These are phyloP conservation scores for Botryotinia globosa DNA, from an alignment of 2,329 filamentous ascomycete species.

Conservation along the genomic window DNA sequence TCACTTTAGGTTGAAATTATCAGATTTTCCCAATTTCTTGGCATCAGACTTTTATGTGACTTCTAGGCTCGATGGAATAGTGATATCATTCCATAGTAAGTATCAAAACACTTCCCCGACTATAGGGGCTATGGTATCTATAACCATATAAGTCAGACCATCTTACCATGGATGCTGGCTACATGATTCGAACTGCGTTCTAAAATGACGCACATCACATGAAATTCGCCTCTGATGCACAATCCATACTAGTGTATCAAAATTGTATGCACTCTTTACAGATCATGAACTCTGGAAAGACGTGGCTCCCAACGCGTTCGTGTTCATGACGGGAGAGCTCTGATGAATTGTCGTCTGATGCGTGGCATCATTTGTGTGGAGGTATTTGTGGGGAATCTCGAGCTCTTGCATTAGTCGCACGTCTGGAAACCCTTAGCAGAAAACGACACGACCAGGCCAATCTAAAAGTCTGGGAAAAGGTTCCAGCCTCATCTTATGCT, in stretches of 20 bases:
- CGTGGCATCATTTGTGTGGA: slow-evolving; percentile 2
- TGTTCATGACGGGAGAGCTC: neutral
- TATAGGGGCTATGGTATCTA: neutral
- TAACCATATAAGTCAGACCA: neutral
- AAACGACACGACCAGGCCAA: neutral
- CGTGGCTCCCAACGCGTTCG: neutral
- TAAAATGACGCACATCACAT: neutral
- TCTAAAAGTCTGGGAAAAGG: neutral
- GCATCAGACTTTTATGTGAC: neutral
- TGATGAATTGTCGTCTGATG: neutral
- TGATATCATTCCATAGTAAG: neutral
- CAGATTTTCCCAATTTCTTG: neutral
- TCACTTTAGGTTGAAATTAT: neutral
- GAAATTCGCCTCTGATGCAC: neutral
- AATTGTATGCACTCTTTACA: neutral
- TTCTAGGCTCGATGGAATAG: no score
- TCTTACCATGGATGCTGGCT: neutral
- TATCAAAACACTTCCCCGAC: neutral
- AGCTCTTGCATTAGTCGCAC: neutral
- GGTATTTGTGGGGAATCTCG: neutral
- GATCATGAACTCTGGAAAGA: neutral
- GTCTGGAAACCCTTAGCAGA: neutral
- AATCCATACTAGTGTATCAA: neutral
- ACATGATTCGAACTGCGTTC: neutral
- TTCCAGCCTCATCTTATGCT: neutral